Evolutionary conservation across 495 filamentous ascomycete genomes (phyloP).

Genomic region (Aspergillus ostianus): DNA sequence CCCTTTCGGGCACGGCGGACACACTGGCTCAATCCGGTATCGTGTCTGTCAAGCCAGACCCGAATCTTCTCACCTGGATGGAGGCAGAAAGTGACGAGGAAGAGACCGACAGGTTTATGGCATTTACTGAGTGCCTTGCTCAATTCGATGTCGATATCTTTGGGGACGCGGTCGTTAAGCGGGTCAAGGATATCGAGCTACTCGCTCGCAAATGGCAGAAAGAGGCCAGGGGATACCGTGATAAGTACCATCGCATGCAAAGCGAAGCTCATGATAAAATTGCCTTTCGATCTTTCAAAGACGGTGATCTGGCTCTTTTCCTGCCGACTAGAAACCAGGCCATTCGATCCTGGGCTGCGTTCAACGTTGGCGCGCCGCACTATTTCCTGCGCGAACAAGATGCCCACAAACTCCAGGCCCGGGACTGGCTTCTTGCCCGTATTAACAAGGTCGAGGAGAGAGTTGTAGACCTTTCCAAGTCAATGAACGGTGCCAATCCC

Average conservation of each 20-base stretch:
- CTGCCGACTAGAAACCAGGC: slow-evolving; percentile 90
- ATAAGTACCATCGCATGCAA: slow-evolving; percentile 79
- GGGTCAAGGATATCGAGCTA: slow-evolving; percentile 84
- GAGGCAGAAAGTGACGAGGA: slow-evolving; percentile 60
- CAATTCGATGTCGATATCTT: slow-evolving; percentile 81
- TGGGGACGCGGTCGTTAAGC: slow-evolving; percentile 76
- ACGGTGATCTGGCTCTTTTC: slow-evolving; percentile 94
- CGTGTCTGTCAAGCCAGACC: slow-evolving; percentile 53
- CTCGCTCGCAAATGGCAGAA: slow-evolving; percentile 87
- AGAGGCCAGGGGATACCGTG: slow-evolving; percentile 81
- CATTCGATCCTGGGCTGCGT: slow-evolving; percentile 94
- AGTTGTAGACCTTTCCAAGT: slow-evolving; percentile 86
- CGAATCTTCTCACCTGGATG: slow-evolving; percentile 76
- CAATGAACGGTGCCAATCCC: slow-evolving; percentile 55
- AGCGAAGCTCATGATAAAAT: slow-evolving; percentile 95
- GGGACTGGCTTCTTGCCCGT: slow-evolving; percentile 93
- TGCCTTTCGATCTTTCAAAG: slow-evolving; percentile 93
- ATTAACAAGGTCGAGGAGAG: slow-evolving; percentile 91
- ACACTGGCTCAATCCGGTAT: slow-evolving; percentile 61
- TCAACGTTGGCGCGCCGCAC: slow-evolving; percentile 95
- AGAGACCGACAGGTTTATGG: slow-evolving; percentile 67
- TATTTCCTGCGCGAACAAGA: slow-evolving; percentile 96
- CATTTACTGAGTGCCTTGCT: slow-evolving; percentile 65
- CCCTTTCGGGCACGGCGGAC: slow-evolving; percentile 54
- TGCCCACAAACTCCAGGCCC: slow-evolving; percentile 71